phyloP scores from a whole-genome alignment of 2,329 filamentous ascomycete species.

The Dothistroma pini region DNA sequence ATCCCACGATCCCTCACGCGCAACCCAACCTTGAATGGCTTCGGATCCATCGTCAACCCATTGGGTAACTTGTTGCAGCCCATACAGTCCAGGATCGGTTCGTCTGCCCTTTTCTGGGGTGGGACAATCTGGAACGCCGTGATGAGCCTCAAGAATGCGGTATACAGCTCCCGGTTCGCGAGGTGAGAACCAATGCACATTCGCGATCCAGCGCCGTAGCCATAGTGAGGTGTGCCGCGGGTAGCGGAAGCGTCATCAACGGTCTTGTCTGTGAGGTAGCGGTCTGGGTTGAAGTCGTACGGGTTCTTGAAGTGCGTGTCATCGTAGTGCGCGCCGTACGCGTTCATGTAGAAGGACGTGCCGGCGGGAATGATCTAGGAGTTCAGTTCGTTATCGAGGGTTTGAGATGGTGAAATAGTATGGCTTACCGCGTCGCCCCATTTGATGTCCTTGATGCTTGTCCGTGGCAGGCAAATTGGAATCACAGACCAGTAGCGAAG shows the following conservation, averaged over 20 bases:
- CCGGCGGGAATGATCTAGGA: slow-evolving; percentile 60
- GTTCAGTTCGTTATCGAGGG: slow-evolving; percentile 37
- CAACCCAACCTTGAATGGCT: slow-evolving; percentile 50
- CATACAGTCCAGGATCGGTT: slow-evolving; percentile 44
- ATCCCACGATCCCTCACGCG: slow-evolving; percentile 41
- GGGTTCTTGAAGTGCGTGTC: slow-evolving; percentile 63
- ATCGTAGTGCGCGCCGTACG: slow-evolving; percentile 73
- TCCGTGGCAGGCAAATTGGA: slow-evolving; percentile 70
- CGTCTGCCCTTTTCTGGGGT: slow-evolving; percentile 39
- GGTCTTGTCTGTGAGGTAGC: slow-evolving; percentile 57
- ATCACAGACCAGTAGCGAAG: slow-evolving; percentile 77
- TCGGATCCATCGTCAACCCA: slow-evolving; percentile 48
- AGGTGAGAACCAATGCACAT: slow-evolving; percentile 42
- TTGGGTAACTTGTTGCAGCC: slow-evolving; percentile 47
- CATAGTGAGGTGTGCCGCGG: slow-evolving; percentile 48
- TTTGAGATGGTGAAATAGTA: not conserved
- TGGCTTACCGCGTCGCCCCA: slow-evolving; percentile 64
- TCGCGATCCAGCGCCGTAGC: slow-evolving; percentile 44
- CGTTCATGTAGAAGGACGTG: slow-evolving; percentile 78
- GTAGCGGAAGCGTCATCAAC: slow-evolving; percentile 38
- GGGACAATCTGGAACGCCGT: slow-evolving; percentile 46
- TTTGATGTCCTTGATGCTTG: slow-evolving; percentile 67
- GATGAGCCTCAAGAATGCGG: slow-evolving; percentile 49
- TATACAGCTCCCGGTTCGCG: slow-evolving; percentile 42
- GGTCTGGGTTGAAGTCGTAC: slow-evolving; percentile 62